Base-by-base conservation (phyloP, 2,329 filamentous ascomycete genomes). In the Harringtonia aguacate region DNA sequence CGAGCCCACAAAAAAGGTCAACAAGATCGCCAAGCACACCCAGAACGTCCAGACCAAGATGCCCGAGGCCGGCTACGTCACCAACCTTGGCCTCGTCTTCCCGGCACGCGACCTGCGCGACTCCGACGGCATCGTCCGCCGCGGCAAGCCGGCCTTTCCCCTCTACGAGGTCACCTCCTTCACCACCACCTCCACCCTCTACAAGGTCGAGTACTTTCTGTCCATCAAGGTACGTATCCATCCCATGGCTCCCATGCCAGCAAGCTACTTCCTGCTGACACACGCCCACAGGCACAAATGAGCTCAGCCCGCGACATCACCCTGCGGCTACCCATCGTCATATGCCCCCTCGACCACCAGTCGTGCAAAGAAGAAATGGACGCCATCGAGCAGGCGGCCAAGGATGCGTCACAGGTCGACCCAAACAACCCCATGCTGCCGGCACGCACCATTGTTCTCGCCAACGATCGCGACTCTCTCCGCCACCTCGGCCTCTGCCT, bases 331-430 rank as follows among this genome's bases (percentile, higher is more conserved):
- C 88, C 87, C 6, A 95, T 98, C 46, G 87, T 97, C 29, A 92
- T 97, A 41, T 97, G 90, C 56, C 90, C 92, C 0, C 79, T 95
- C 49, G 92, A 98, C 58, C 87, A 95, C 57, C 86, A 94, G 52
- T 86, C 84, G 15, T 98, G 92, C 66, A 95, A 94, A 62, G 89
- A 95, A 59, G 92, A 97, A 66, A 95, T 98, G 87, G 89, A 95
- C 56, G 89, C 89, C 31, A 97, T 98, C 50, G 89, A 95, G 59
- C 87, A 95, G 63, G 86, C 92, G 1, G 92, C 92, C 36, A 90
- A 89, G 62, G 90, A 97, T 54, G 90, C 92, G 2, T 84, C 86
- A 15, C 79, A 85, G 49, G 82, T 97, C 48, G 87, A 90, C 53
- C 84, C 84, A 1, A 86, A 94, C 49, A 92, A 92, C 55, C 92